These are phyloP conservation scores for Neurospora sp. DNA, from an alignment of 495 filamentous ascomycete species.

Conservation along the genomic window DNA sequence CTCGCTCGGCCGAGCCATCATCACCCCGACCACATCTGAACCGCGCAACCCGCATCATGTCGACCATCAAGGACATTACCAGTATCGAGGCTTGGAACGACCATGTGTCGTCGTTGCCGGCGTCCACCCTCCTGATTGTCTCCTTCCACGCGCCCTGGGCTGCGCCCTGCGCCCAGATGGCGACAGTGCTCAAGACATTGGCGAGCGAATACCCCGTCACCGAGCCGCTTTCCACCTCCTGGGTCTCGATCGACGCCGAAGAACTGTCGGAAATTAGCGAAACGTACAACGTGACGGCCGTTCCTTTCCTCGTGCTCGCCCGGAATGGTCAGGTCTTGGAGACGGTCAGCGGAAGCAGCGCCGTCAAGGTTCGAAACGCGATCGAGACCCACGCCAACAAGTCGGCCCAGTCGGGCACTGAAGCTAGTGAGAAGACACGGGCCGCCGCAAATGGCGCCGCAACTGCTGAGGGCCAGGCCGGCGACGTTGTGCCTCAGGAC, in stretches of 20 bases:
- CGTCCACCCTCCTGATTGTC: conserved; percentile 62
- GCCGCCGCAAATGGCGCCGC: conserved; percentile 22
- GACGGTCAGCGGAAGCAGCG: conserved; percentile 79
- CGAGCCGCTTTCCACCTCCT: conserved; percentile 56
- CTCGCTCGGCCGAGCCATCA: neutral
- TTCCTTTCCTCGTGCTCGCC: conserved; percentile 80
- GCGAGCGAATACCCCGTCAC: conserved; percentile 67
- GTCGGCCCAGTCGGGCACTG: conserved; percentile 6
- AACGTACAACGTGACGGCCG: conserved; percentile 82
- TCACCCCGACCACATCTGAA: neutral
- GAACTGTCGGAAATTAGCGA: conserved; percentile 81
- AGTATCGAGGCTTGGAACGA: conserved; percentile 56
- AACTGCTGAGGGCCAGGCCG: conserved; percentile 10
- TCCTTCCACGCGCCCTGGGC: conserved; percentile 97
- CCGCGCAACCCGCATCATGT: conserved; percentile 38
- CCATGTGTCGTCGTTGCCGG: conserved; percentile 51
- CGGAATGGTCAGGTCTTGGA: conserved; percentile 62
- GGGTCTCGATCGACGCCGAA: conserved; percentile 83
- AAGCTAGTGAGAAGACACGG: conserved; percentile 7
- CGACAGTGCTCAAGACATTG: conserved; percentile 71
- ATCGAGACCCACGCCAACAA: conserved; percentile 67
- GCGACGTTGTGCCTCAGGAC: conserved; percentile 24
- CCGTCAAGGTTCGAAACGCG: conserved; percentile 64
- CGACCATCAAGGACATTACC: conserved; percentile 61
- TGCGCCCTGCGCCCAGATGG: conserved; percentile 91